These are phyloP conservation scores for Amanita phalloides DNA, from an alignment of 768 basidiomycete genomes.

Conservation along the genomic window DNA sequence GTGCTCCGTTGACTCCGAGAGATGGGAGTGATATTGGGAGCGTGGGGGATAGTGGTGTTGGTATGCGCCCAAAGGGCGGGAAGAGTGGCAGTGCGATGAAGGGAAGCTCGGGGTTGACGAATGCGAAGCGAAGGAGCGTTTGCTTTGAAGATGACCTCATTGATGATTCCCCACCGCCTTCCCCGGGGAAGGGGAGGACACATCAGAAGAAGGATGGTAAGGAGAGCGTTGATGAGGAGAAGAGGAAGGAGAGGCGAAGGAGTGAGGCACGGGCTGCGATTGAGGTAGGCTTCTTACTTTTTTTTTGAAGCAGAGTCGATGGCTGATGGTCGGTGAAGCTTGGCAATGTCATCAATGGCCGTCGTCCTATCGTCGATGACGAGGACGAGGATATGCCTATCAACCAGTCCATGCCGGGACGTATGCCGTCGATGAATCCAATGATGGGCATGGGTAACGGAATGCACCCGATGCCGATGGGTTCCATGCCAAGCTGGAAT, in stretches of 20 bases:
- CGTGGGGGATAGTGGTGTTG: slow-evolving; percentile 10
- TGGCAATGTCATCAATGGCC: slow-evolving; percentile 81
- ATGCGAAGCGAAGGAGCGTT: slow-evolving; percentile 51
- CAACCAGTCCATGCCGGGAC: slow-evolving; percentile 28
- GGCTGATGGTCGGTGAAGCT: slow-evolving; percentile 33
- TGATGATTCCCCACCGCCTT: slow-evolving; percentile 2
- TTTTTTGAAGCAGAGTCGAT: neutral
- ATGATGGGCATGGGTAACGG: slow-evolving; percentile 30
- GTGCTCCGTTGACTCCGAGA: slow-evolving; percentile 63
- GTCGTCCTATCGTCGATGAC: slow-evolving; percentile 47
- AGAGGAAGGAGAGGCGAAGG: slow-evolving; percentile 63
- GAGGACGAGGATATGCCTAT: slow-evolving; percentile 40
- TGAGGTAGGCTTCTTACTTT: slow-evolving; percentile 45
- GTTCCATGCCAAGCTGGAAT: slow-evolving; percentile 15
- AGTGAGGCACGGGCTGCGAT: slow-evolving; percentile 81
- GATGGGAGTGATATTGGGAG: slow-evolving; percentile 61
- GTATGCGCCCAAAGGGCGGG: slow-evolving; percentile 11
- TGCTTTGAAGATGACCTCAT: slow-evolving; percentile 50
- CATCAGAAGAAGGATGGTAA: slow-evolving; percentile 24
- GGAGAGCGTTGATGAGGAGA: slow-evolving; percentile 29
- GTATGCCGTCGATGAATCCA: slow-evolving; percentile 32
- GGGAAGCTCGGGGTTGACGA: slow-evolving; percentile 17
- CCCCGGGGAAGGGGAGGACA: neutral
- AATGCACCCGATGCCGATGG: slow-evolving; percentile 24
- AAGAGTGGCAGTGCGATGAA: slow-evolving; percentile 21